A percentile compares a stretch with the other conserved stretches of the same genome.
Evolutionary conservation across 169 alveolate species (phyloP).

Genomic region (Plasmodium ovale): DNA sequence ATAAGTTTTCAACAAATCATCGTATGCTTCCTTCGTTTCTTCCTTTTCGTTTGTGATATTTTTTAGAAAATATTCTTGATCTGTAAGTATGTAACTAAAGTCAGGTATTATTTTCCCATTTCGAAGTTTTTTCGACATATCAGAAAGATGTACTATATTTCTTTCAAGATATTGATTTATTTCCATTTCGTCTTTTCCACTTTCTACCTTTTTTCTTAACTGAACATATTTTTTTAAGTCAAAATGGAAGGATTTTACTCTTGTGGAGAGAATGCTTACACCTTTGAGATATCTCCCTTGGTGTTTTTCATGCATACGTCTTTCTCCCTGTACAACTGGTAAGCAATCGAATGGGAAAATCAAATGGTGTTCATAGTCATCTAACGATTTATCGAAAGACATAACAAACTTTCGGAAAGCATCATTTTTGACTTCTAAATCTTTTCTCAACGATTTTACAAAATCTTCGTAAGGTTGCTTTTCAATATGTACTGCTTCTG

Average conservation of each 20-base stretch:
- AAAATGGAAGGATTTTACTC: background rate
- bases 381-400: background rate
- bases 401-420: slow-evolving; percentile 6
- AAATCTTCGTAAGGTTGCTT: slow-evolving; percentile 6
- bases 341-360: slow-evolving; percentile 5
- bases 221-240: background rate
- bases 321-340: background rate
- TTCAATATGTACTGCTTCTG: background rate
- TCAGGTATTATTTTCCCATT: background rate
- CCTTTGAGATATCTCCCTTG: background rate
- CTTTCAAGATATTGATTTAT: slow-evolving; percentile 8
- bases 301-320: slow-evolving; percentile 7
- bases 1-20: background rate
- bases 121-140: background rate
- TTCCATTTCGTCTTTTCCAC: background rate
- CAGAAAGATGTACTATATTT: slow-evolving; percentile 17
- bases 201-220: background rate
- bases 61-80: slow-evolving; percentile 6
- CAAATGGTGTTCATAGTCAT: background rate
- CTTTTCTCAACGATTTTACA: background rate
- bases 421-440: slow-evolving; percentile 24
- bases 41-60: slow-evolving; percentile 15
- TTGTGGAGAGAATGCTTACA: background rate
- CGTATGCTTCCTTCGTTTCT: background rate
- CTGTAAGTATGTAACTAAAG: slow-evolving; percentile 17